A percentile compares a stretch with the other conserved stretches of the same genome.
Conservation (phyloP, 768 basidiomycete genomes). For the Pisolithus microcarpus region DNA sequence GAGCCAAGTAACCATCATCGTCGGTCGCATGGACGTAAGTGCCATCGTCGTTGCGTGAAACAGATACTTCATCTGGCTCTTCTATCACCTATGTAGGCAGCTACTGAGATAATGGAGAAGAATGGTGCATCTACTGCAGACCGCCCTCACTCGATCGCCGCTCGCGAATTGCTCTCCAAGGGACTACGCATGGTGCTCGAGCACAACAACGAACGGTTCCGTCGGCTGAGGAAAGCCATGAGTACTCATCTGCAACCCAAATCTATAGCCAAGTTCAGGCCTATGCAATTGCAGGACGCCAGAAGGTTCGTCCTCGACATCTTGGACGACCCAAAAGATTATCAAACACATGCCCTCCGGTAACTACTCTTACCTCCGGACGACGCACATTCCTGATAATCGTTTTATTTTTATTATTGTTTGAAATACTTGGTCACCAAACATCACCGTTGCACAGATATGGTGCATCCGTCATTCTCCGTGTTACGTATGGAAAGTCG, state of each 20-base stretch:
- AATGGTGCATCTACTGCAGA: slow-evolving; percentile 44
- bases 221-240: slow-evolving; percentile 47
- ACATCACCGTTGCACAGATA: slow-evolving; percentile 12
- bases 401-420: too few species aligned
- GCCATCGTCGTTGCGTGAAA: neutral
- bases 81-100: slow-evolving; percentile 30
- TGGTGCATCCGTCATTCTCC: slow-evolving; percentile 17
- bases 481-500: slow-evolving; percentile 20
- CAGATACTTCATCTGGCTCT: neutral
- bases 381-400: neutral
- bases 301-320: slow-evolving; percentile 22
- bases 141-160: slow-evolving; percentile 44
- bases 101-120: slow-evolving; percentile 54
- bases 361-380: slow-evolving; percentile 26
- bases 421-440: neutral
- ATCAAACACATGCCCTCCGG: slow-evolving; percentile 42
- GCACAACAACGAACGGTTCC: slow-evolving; percentile 45
- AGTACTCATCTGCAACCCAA: slow-evolving; percentile 49
- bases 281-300: slow-evolving; percentile 33
- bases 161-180: slow-evolving; percentile 44
- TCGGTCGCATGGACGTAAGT: slow-evolving; percentile 18
- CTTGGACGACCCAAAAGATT: slow-evolving; percentile 24
- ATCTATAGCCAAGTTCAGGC: slow-evolving; percentile 36
- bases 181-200: slow-evolving; percentile 47
- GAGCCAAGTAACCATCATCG: slow-evolving; percentile 10